These are phyloP conservation scores for Lactifluus echinatus DNA, from an alignment of 768 basidiomycete genomes.

Conservation along the genomic window DNA sequence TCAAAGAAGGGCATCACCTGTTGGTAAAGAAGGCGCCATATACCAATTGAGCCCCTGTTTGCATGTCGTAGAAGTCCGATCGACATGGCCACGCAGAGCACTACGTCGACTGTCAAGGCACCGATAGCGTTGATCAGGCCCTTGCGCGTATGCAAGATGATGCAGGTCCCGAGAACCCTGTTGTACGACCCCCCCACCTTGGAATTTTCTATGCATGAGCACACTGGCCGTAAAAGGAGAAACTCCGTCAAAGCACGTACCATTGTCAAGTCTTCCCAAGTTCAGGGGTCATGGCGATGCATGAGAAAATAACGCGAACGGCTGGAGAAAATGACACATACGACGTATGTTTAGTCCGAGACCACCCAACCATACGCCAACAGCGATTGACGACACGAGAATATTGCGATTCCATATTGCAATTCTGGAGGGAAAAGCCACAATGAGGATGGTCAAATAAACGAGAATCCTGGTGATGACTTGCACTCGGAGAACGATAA, in stretches of 20 bases:
- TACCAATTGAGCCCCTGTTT: background rate
- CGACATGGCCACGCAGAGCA: background rate
- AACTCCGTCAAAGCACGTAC: background rate
- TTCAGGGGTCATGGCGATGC: background rate
- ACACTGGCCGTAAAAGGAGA: background rate
- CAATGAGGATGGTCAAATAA: background rate
- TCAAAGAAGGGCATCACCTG: background rate
- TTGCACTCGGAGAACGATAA: conserved; percentile 1
- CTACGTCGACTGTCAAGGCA: background rate
- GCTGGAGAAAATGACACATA: background rate
- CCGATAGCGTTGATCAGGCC: background rate
- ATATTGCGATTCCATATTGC: conserved; percentile 4
- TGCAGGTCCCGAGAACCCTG: background rate
- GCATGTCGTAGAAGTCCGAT: background rate
- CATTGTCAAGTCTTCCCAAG: background rate
- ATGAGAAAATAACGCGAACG: background rate
- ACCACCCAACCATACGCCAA: background rate
- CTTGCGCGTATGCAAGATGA: background rate
- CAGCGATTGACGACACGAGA: background rate
- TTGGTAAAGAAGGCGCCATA: conserved; percentile 13
- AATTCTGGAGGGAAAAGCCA: background rate
- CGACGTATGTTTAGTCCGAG: background rate
- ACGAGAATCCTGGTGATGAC: background rate
- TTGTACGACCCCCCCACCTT: background rate
- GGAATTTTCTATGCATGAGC: background rate